These are phyloP conservation scores for Kernera saxatilis DNA, from an alignment of 345 rosid genomes.

Conservation along the genomic window DNA sequence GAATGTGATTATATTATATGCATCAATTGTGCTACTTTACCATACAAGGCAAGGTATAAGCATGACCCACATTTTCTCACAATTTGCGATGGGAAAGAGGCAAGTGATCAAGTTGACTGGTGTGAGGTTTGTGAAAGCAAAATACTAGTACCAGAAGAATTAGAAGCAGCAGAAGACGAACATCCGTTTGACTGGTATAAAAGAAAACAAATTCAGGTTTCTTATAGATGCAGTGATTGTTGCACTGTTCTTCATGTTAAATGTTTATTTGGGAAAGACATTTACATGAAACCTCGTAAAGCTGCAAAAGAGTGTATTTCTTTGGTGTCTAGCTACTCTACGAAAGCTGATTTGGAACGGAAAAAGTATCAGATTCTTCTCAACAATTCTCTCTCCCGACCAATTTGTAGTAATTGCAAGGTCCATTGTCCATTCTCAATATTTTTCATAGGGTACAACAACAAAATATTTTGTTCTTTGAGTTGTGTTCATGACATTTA, in stretches of 20 bases:
- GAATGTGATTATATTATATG: not conserved
- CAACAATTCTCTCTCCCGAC: not conserved
- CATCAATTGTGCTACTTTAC: not conserved
- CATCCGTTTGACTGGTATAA: no score
- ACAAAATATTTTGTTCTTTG: not conserved
- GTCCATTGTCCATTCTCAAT: not conserved
- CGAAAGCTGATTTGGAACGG: not conserved
- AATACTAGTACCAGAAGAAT: not conserved
- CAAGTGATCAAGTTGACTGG: not conserved
- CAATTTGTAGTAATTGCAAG: not conserved
- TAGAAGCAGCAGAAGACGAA: not conserved
- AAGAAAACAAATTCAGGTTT: not conserved
- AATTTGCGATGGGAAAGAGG: not conserved
- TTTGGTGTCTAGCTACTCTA: not conserved
- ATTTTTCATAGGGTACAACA: not conserved
- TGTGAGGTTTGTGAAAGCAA: not conserved
- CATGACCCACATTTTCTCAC: not conserved
- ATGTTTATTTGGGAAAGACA: not conserved
- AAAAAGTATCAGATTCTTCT: not conserved
- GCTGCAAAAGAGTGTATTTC: not conserved
- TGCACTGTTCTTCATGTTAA: not conserved
- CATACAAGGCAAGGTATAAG: not conserved
- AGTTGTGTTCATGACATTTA: not conserved
- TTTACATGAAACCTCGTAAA: not conserved
- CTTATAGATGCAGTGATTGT: not conserved